Evolutionary conservation across 768 basidiomycete species (phyloP).

Genomic region (Lentinula guzmanii): DNA sequence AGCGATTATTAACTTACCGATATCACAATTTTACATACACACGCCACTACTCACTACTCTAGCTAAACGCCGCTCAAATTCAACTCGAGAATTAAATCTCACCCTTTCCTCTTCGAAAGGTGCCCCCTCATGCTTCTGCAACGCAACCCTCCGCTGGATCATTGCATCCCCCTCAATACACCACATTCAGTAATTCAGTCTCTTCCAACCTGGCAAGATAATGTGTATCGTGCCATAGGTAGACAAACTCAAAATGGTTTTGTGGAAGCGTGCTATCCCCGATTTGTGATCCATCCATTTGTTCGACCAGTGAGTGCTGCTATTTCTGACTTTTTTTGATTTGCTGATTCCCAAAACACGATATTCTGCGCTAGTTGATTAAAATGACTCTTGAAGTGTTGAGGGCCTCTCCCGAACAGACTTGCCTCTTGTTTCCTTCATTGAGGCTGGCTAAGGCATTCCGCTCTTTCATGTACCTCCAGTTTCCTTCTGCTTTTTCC

Average conservation of each 20-base stretch:
- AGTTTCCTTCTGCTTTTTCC: background rate
- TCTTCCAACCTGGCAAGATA: conserved; percentile 88
- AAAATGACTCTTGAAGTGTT: background rate
- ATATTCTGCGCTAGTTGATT: background rate
- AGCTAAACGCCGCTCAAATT: background rate
- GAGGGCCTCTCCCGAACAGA: background rate
- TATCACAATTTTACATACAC: too few species aligned
- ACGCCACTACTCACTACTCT: too few species aligned
- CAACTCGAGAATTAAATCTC: background rate
- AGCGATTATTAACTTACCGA: too few species aligned
- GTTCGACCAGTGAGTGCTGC: conserved; percentile 68
- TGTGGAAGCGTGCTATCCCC: conserved; percentile 88
- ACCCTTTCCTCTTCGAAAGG: background rate
- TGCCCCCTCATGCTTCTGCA: background rate
- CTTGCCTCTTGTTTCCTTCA: background rate
- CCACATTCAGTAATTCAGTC: conserved; percentile 93
- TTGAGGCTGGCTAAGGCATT: conserved; percentile 71
- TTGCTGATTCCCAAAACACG: background rate
- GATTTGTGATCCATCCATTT: conserved; percentile 87
- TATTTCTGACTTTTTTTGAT: background rate
- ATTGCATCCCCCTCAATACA: conserved; percentile 59
- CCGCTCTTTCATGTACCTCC: conserved; percentile 1
- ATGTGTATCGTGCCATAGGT: conserved; percentile 87
- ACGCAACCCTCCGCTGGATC: conserved; percentile 28
- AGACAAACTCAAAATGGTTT: conserved; percentile 66